Evolutionary conservation across 2,329 filamentous ascomycete genomes (phyloP), one percentile per base, ranked within the genome.

Genomic region (Botrytis tulipae): DNA sequence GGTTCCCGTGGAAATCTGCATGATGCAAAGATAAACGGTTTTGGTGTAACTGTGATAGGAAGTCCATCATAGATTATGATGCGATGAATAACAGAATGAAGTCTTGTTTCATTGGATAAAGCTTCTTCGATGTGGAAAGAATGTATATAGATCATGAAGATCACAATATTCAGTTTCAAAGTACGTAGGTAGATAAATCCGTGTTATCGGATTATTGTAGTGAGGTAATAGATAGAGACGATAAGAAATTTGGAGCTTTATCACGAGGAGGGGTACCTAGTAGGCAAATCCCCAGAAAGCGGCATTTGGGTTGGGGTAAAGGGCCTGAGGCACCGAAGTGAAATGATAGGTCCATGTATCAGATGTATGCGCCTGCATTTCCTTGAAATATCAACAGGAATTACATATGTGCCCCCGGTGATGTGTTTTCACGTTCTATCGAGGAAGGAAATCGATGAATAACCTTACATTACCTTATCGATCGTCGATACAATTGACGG

Each of bases 211-310:
- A 35, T 57, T 44, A 35, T 40, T 40, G n/a, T 40, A 37, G 59
- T 70, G 65, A 73, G 66, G 72, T 70, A 73, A 73, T 73, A 40
- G 72, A 73, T 70, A 73, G 40, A 42, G 54, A 70, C 42, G 70
- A 72, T 67, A 72, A 72, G 70, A 59, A 66, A 57, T 10, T 48
- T 44, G 70, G n/a, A 72, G 29, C 70, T 60, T 68, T 72, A 68
- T 72, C 70, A 62, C 51, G 48, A 72, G 61, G 70, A 72, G 65
- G 65, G 46, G 46, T 54, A 37, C 32, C 32, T 32, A 46, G 46
- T 40, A 37, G 51, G 25, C 9, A 25, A 32, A 29, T n/a, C 32
- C 20, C 42, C 42, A 44, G 46, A 37, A 60, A 70, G 51, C 32
- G 51, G 46, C 46, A 37, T 37, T 37, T 25, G 48, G 32, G 10